phyloP scores from a whole-genome alignment of 2,329 filamentous ascomycete genomes.

The Sclerotinia sclerotiorum region DNA sequence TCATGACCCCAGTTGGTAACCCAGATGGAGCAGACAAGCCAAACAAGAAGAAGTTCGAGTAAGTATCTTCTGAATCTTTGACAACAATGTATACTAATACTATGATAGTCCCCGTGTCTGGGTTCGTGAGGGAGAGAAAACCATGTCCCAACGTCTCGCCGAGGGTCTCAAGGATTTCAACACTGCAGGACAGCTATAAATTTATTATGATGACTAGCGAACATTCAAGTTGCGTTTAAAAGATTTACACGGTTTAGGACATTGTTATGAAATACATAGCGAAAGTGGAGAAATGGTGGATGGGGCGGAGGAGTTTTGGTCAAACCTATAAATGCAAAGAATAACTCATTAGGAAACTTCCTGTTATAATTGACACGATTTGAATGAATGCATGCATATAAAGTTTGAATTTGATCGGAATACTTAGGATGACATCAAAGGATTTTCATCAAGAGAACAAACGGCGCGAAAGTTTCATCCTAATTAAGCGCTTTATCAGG shows the following conservation, averaged over 20 bases:
- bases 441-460: not conserved
- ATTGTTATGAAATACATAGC: constrained; percentile 21
- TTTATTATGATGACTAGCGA: constrained; percentile 9
- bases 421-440: not conserved
- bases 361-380: not conserved
- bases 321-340: constrained; percentile 18
- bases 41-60: constrained; percentile 93
- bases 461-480: not conserved
- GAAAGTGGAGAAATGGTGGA: constrained; percentile 17
- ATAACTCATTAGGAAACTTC: not conserved
- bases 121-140: constrained; percentile 97
- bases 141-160: constrained; percentile 79
- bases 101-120: constrained; percentile 56
- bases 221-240: constrained; percentile 15
- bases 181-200: constrained; percentile 73
- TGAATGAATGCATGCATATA: not conserved
- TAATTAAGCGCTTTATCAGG: not conserved
- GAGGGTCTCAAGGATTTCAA: constrained; percentile 92
- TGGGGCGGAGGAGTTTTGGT: constrained; percentile 20
- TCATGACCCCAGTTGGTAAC: constrained; percentile 85
- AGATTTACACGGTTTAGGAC: constrained; percentile 21
- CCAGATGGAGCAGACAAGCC: constrained; percentile 95
- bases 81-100: constrained; percentile 4
- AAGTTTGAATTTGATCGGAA: not conserved
- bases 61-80: not conserved